phyloP scores from a whole-genome alignment of 2,329 filamentous ascomycete species.

The Diaporthe citrichinensis region DNA sequence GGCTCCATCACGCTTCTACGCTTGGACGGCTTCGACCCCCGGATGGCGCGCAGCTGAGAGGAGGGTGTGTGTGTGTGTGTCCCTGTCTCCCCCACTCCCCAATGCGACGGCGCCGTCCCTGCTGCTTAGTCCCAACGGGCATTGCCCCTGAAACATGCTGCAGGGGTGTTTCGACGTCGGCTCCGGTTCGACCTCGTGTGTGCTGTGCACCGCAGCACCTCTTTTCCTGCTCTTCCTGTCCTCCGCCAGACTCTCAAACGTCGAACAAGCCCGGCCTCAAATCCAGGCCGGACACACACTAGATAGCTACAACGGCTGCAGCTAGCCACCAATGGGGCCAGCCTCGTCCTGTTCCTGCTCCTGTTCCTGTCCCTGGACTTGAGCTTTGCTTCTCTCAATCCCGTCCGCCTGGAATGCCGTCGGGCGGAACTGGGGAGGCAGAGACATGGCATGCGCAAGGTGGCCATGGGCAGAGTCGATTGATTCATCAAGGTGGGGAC shows the following conservation, averaged over 20 bases:
- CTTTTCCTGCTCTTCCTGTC: not conserved
- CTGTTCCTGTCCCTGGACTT: not conserved
- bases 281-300: not conserved
- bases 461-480: not conserved
- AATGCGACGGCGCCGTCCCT: conserved; percentile 9
- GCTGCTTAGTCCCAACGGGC: conserved; percentile 26
- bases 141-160: conserved; percentile 35
- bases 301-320: not conserved
- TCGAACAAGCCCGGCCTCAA: not conserved
- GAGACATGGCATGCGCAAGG: conserved; percentile 21
- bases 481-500: conserved; percentile 22
- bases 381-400: not conserved
- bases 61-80: not conserved
- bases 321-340: not conserved
- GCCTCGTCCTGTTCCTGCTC: not conserved
- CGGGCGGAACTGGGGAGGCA: conserved; percentile 17
- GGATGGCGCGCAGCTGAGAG: conserved; percentile 14
- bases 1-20: conserved; percentile 18
- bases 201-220: not conserved
- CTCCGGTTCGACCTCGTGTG: conserved; percentile 26
- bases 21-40: conserved; percentile 24
- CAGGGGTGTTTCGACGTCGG: conserved; percentile 28
- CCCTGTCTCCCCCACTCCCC: conserved; percentile 13
- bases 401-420: not conserved
- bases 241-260: conserved; percentile 18